Evolutionary conservation across 257 asterid species (phyloP).

Genomic region (Fraxinus anomala): DNA sequence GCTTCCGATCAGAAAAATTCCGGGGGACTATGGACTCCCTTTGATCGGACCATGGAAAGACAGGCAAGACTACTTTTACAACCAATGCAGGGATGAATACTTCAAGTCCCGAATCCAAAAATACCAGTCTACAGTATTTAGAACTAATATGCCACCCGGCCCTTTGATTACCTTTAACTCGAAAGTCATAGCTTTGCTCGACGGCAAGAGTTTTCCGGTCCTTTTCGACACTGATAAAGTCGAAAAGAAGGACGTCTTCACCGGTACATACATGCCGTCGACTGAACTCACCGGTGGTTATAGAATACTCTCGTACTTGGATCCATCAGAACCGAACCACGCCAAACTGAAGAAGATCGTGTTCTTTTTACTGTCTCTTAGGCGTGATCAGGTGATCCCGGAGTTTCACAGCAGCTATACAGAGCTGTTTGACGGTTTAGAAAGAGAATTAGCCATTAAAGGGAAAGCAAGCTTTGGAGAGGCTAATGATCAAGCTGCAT

Average conservation of each 20-base stretch:
- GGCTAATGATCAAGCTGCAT: constrained; percentile 69
- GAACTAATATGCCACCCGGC: constrained; percentile 92
- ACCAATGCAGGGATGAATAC: constrained; percentile 70
- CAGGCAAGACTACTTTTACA: constrained; percentile 70
- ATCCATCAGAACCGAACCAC: constrained; percentile 82
- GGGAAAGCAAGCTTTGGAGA: constrained; percentile 57
- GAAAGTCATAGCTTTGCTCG: constrained; percentile 73
- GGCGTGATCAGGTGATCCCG: constrained; percentile 68
- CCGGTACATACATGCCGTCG: constrained; percentile 82
- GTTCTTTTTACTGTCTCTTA: constrained; percentile 52
- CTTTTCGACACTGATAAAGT: constrained; percentile 72
- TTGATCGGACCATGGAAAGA: constrained; percentile 73
- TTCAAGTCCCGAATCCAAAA: constrained; percentile 69
- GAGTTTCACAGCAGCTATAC: constrained; percentile 54
- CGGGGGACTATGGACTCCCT: constrained; percentile 75
- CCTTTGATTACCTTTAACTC: constrained; percentile 64
- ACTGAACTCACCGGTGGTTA: constrained; percentile 78
- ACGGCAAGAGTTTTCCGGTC: constrained; percentile 75
- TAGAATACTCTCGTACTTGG: constrained; percentile 69
- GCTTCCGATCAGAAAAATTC: constrained; percentile 51
- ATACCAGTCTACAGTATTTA: constrained; percentile 71
- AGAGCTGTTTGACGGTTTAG: constrained; percentile 50
- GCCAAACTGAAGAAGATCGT: constrained; percentile 61
- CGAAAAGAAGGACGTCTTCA: constrained; percentile 76
- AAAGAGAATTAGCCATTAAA: constrained; percentile 44